Percentiles rank a stretch among this genome's conserved stretches.
phyloP scores from a whole-genome alignment of 345 rosid species.

The Carallia brachiata region DNA sequence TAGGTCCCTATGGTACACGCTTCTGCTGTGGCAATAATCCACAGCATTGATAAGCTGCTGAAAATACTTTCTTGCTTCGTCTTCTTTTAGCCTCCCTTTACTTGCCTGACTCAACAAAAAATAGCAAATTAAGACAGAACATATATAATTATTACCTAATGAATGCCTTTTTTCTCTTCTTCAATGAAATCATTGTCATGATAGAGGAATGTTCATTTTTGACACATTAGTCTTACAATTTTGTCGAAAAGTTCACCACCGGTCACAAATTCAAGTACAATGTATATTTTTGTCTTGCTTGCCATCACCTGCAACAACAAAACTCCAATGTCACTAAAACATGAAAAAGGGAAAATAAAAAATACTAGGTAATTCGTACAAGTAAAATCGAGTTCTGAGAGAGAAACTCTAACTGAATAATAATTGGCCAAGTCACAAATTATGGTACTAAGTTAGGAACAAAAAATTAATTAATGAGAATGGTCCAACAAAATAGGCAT shows the following conservation, averaged over 20 bases:
- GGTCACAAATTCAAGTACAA: constrained; percentile 84
- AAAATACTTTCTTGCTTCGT: constrained; percentile 86
- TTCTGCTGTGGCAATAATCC: constrained; percentile 92
- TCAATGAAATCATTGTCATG: not conserved
- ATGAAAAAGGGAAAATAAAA: not conserved
- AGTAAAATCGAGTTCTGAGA: not conserved
- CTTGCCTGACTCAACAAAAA: constrained; percentile 53
- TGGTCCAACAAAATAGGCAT: not conserved
- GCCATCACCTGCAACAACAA: constrained; percentile 85
- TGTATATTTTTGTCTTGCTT: constrained; percentile 90
- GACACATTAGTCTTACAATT: constrained; percentile 56
- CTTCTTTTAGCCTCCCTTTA: constrained; percentile 88
- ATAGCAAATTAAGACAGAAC: constrained; percentile 11
- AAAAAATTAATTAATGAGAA: not conserved
- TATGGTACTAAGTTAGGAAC: not conserved
- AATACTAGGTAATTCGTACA: not conserved
- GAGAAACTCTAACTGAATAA: not conserved
- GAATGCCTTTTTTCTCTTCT: too few species aligned
- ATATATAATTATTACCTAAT: not conserved
- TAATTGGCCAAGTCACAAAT: not conserved
- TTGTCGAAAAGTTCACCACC: constrained; percentile 98
- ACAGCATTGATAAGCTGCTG: constrained; percentile 96
- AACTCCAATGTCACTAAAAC: constrained; percentile 7
- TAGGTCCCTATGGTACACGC: constrained; percentile 90
- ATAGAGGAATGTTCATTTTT: not conserved